Evolutionary conservation across 305 asterid genomes (phyloP).

Genomic region (Rubia tinctorum): DNA sequence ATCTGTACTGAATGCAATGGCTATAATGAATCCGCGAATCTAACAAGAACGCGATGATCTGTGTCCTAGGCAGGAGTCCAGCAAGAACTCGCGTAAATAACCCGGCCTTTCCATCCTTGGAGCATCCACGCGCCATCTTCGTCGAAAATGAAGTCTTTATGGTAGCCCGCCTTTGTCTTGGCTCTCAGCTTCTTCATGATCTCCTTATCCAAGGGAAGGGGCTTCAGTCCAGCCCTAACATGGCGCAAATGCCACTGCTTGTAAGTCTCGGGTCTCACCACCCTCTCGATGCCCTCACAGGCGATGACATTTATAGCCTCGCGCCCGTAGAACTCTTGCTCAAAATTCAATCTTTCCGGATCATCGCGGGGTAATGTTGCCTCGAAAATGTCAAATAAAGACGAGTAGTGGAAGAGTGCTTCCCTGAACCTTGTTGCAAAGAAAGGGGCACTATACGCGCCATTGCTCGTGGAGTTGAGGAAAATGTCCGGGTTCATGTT

Average conservation of each 20-base stretch:
- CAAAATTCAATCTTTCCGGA: slow-evolving; percentile 26
- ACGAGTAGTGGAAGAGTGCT: slow-evolving; percentile 32
- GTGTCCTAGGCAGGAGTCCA: slow-evolving; percentile 29
- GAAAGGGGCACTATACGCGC: slow-evolving; percentile 37
- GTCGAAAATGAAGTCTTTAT: slow-evolving; percentile 34
- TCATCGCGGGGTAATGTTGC: slow-evolving; percentile 30
- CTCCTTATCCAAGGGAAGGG: slow-evolving; percentile 22
- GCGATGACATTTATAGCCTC: slow-evolving; percentile 32
- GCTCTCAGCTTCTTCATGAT: slow-evolving; percentile 23
- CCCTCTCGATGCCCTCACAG: slow-evolving; percentile 35
- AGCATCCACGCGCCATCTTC: slow-evolving; percentile 35
- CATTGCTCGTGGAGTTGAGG: slow-evolving; percentile 27
- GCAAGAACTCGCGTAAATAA: slow-evolving; percentile 29
- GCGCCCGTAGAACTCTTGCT: slow-evolving; percentile 29
- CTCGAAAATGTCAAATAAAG: slow-evolving; percentile 33
- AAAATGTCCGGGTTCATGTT: slow-evolving; percentile 38
- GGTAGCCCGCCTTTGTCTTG: slow-evolving; percentile 30
- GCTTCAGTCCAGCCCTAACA: slow-evolving; percentile 33
- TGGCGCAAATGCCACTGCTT: slow-evolving; percentile 35
- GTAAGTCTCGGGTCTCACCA: slow-evolving; percentile 36
- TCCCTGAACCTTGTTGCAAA: slow-evolving; percentile 38
- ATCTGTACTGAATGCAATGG: too few species aligned
- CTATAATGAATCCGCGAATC: too few species aligned
- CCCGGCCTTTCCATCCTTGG: slow-evolving; percentile 44
- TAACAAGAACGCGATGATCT: too few species aligned